Evolutionary conservation across 2,329 filamentous ascomycete species (phyloP).

Genomic region (Colletotrichum cereale): DNA sequence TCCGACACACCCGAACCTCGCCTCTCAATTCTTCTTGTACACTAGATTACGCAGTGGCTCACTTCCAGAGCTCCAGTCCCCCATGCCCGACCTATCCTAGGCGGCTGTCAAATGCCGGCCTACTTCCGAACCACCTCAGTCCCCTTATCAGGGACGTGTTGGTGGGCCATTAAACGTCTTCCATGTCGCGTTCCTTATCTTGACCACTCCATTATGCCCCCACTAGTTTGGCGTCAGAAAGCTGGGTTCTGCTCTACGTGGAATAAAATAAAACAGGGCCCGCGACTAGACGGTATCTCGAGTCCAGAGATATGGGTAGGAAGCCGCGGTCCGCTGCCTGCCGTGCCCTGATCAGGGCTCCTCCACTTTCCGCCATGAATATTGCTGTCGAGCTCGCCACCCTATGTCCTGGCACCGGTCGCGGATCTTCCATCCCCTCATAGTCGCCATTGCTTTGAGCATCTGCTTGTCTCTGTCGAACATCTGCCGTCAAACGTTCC

Average conservation of each 20-base stretch:
- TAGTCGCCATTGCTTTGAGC: constrained; percentile 24
- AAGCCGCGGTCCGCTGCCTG: constrained; percentile 14
- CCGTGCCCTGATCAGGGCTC: constrained; percentile 35
- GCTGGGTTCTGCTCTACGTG: constrained; percentile 26
- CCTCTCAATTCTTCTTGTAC: constrained; percentile 25
- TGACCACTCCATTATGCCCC: constrained; percentile 30
- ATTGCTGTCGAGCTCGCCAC: constrained; percentile 33
- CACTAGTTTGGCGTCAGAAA: constrained; percentile 37
- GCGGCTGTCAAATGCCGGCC: constrained; percentile 29
- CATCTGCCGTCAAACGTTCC: not conserved
- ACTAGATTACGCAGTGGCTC: constrained; percentile 6
- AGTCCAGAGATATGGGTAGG: constrained; percentile 31
- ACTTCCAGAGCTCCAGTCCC: constrained; percentile 31
- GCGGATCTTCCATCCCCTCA: constrained; percentile 20
- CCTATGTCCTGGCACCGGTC: constrained; percentile 3
- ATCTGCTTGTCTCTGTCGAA: constrained; percentile 1
- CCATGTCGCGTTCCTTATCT: constrained; percentile 35
- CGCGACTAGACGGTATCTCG: not conserved
- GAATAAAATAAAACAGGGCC: not conserved
- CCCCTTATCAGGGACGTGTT: constrained; percentile 28
- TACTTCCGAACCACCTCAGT: constrained; percentile 36
- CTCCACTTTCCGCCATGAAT: constrained; percentile 39
- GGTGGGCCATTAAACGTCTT: constrained; percentile 30
- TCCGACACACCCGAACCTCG: constrained; percentile 29
- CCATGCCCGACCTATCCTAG: constrained; percentile 31